A percentile compares a stretch with the other conserved stretches of the same genome.
phyloP scores from a whole-genome alignment of 306 rosid species.

The Alnus glutinosa region DNA sequence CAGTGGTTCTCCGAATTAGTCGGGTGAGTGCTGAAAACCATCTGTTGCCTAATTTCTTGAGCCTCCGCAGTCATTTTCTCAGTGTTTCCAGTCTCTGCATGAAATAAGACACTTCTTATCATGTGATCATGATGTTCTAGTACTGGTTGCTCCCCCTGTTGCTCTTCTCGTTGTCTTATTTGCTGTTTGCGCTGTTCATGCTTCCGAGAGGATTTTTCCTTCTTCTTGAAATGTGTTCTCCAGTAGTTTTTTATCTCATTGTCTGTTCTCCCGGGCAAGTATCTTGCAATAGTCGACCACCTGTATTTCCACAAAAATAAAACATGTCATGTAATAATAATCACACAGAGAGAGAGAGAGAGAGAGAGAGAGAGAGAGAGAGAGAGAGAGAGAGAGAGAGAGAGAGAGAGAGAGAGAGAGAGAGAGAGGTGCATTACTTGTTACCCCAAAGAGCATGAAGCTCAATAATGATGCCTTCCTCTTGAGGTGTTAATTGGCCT shows the following conservation, averaged over 20 bases:
- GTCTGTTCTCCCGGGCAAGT: constrained; percentile 81
- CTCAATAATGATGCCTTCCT: constrained; percentile 64
- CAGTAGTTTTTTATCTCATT: constrained; percentile 75
- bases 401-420: neutral
- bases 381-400: too few relatives aligned
- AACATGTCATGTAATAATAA: neutral
- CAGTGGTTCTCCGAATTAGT: constrained; percentile 20
- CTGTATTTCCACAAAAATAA: constrained; percentile 20
- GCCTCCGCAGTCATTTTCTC: constrained; percentile 22
- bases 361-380: neutral
- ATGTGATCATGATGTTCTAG: neutral
- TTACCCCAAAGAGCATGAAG: constrained; percentile 70
- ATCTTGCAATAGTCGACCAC: constrained; percentile 82
- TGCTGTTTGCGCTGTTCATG: constrained; percentile 32
- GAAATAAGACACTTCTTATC: neutral
- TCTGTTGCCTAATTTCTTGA: constrained; percentile 7
- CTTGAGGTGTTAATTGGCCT: constrained; percentile 59
- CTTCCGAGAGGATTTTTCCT: constrained; percentile 38
- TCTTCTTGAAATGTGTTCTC: constrained; percentile 73
- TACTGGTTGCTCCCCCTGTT: neutral
- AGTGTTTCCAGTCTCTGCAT: neutral
- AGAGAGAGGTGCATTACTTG: constrained; percentile 41
- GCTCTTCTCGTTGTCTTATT: constrained; percentile 25
- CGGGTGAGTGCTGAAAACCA: constrained; percentile 1
- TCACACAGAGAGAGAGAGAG: neutral